Conservation (phyloP, 1,284 basidiomycete species). For the Fomes fomentarius region DNA sequence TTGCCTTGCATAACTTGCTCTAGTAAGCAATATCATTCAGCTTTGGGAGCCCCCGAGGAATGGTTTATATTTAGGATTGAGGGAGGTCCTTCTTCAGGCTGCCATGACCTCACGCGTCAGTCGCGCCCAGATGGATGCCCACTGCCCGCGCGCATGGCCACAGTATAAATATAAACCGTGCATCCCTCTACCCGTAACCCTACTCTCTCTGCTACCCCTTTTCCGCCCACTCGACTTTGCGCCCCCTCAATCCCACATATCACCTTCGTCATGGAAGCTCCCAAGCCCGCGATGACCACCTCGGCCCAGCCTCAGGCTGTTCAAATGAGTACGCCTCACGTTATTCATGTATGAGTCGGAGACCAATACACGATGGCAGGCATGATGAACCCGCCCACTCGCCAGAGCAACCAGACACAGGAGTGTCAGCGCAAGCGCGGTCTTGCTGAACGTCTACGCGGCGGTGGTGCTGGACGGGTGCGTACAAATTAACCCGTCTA, state of each 20-base stretch:
- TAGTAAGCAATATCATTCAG: not conserved
- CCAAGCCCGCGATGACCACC: slow-evolving; percentile 43
- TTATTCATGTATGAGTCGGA: not conserved
- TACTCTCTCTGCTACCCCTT: slow-evolving; percentile 1
- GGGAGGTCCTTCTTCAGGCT: not conserved
- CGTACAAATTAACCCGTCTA: slow-evolving; percentile 9
- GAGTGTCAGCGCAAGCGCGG: slow-evolving; percentile 41
- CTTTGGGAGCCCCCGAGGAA: too few relatives aligned
- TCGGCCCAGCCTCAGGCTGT: slow-evolving; percentile 52
- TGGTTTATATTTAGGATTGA: not conserved
- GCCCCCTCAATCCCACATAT: not conserved
- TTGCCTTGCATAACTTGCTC: slow-evolving; percentile 5
- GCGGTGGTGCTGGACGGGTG: slow-evolving; percentile 65
- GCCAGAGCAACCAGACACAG: slow-evolving; percentile 34
- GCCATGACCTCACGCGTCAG: slow-evolving; percentile 16
- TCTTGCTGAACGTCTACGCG: slow-evolving; percentile 53
- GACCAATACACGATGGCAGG: slow-evolving; percentile 27
- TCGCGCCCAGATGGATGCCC: not conserved
- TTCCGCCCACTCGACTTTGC: slow-evolving; percentile 1
- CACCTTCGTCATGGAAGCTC: slow-evolving; percentile 32
- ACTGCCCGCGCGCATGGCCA: not conserved
- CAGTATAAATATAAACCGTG: slow-evolving; percentile 11
- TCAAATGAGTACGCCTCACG: slow-evolving; percentile 52
- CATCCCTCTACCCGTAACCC: not conserved
- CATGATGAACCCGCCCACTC: slow-evolving; percentile 42